These are phyloP conservation scores for Oemleria cerasiformis DNA, from an alignment of 306 rosid species.

Conservation along the genomic window DNA sequence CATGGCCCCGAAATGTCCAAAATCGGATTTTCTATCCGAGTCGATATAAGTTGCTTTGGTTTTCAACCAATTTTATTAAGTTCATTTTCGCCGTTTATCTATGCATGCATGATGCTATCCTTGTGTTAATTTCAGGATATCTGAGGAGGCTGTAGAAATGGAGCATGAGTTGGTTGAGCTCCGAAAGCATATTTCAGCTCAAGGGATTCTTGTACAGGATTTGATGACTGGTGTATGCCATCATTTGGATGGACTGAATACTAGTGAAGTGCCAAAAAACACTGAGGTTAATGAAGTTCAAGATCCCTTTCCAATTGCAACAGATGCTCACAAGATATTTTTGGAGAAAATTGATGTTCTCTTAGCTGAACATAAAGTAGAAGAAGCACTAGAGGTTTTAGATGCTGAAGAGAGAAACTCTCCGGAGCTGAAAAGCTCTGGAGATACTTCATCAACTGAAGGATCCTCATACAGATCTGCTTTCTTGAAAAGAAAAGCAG, in stretches of 20 bases:
- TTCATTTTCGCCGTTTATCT: not conserved
- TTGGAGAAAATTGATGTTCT: conserved; percentile 77
- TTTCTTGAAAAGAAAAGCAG: conserved; percentile 61
- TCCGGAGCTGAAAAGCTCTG: conserved; percentile 56
- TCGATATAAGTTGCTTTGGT: not conserved
- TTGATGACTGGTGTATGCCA: conserved; percentile 88
- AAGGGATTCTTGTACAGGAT: conserved; percentile 91
- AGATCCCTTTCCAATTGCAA: conserved; percentile 50
- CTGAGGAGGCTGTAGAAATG: conserved; percentile 95
- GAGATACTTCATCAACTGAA: conserved; percentile 48
- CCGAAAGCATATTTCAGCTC: conserved; percentile 81
- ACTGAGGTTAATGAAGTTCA: conserved; percentile 45
- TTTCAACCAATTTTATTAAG: not conserved
- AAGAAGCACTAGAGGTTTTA: conserved; percentile 87
- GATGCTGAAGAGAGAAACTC: conserved; percentile 77
- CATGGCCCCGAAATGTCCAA: not conserved
- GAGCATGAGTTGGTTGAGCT: conserved; percentile 88
- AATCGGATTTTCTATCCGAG: not conserved
- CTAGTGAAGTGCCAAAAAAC: conserved; percentile 38
- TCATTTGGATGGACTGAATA: conserved; percentile 82
- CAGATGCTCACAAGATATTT: conserved; percentile 41
- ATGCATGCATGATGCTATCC: conserved; percentile 16
- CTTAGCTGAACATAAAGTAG: conserved; percentile 79
- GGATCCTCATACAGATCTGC: conserved; percentile 53
- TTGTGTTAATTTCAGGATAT: conserved; percentile 55